phyloP scores from a whole-genome alignment of 805 yeast genomes.

The Zygoascus flipseniorum region DNA sequence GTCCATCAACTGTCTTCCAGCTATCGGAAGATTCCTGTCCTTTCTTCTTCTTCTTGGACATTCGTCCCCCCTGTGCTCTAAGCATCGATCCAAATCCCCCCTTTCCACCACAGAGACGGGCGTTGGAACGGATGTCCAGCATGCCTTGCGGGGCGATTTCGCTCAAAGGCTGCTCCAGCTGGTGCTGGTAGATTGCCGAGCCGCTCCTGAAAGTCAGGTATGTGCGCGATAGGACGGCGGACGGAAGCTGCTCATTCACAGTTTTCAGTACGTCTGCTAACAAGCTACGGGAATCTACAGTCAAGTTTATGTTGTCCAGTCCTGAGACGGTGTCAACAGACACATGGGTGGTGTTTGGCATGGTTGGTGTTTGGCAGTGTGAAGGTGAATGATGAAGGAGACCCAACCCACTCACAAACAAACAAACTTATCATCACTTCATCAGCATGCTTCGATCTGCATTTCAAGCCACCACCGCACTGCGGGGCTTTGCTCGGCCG shows the following conservation, averaged over 20 bases:
- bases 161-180: not conserved
- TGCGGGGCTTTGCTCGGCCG: not conserved
- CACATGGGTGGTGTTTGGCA: not conserved
- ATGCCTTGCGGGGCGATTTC: not conserved
- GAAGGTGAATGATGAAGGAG: not conserved
- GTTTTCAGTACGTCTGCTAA: not conserved
- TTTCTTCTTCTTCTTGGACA: conserved; percentile 24
- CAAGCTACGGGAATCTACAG: not conserved
- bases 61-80: conserved; percentile 34
- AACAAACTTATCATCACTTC: not conserved
- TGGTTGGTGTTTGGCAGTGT: not conserved
- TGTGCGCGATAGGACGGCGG: not conserved
- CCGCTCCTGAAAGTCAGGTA: conserved; percentile 1
- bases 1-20: conserved; percentile 35
- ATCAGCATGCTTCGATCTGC: not conserved
- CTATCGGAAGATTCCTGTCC: conserved; percentile 18
- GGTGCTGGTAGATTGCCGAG: not conserved
- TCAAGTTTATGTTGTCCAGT: conserved; percentile 1
- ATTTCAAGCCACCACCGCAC: not conserved
- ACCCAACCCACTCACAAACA: not conserved
- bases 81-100: conserved; percentile 42
- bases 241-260: conserved; percentile 2
- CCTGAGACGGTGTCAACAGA: conserved; percentile 12
- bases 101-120: conserved; percentile 41
- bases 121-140: conserved; percentile 12